phyloP scores from a whole-genome alignment of 1,284 basidiomycete genomes.

The Ganoderma lingzhi region DNA sequence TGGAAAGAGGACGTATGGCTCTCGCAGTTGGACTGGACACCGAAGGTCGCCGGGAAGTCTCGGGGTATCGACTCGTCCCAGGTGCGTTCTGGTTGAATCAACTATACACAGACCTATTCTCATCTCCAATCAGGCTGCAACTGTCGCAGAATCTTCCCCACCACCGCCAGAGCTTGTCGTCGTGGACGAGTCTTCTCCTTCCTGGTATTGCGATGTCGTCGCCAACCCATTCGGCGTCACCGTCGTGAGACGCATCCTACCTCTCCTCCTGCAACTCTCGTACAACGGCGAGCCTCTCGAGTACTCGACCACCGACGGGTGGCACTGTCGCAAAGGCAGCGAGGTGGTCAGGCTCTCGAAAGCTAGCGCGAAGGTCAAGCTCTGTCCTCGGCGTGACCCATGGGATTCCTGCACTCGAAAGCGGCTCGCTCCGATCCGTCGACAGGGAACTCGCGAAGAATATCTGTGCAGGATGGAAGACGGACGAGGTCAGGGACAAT shows the following conservation, averaged over 20 bases:
- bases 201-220: conserved; percentile 86
- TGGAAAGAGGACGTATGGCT: conserved; percentile 90
- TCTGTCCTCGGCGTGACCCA: conserved; percentile 53
- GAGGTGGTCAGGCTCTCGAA: conserved; percentile 47
- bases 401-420: conserved; percentile 49
- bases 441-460: conserved; percentile 52
- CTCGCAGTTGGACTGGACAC: conserved; percentile 94
- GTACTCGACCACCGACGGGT: conserved; percentile 69
- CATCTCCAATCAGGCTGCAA: neutral
- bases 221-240: conserved; percentile 58
- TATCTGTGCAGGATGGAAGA: conserved; percentile 49
- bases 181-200: conserved; percentile 29
- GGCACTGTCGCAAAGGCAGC: conserved; percentile 63
- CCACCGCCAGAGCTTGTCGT: neutral
- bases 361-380: conserved; percentile 43
- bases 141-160: neutral
- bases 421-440: conserved; percentile 47
- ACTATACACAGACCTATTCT: neutral
- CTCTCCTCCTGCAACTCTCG: conserved; percentile 80
- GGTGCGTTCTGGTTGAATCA: conserved; percentile 30
- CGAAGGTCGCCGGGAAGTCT: conserved; percentile 82
- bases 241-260: conserved; percentile 73
- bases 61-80: conserved; percentile 54
- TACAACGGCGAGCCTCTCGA: conserved; percentile 78
- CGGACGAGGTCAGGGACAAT: conserved; percentile 40